Percentiles rank a stretch among this genome's conserved stretches.
These are phyloP conservation scores for Tillandsia fasciculata DNA, from an alignment of 176 grass and related monocot species.

Conservation along the genomic window DNA sequence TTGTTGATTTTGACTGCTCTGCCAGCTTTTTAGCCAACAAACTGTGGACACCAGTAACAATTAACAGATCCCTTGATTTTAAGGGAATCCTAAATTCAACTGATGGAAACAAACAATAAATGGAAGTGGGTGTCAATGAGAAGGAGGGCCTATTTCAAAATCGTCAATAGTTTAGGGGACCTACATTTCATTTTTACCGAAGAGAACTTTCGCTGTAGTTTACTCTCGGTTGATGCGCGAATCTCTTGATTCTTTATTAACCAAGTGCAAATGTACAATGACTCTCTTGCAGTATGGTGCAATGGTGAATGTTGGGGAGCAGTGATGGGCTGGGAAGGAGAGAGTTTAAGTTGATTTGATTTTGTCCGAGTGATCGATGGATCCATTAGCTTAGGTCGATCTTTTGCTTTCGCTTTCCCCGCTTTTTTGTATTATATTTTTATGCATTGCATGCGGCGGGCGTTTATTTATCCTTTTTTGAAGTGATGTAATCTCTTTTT, in stretches of 20 bases:
- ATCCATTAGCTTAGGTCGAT: not conserved
- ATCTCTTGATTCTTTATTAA: not conserved
- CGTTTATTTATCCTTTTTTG: not conserved
- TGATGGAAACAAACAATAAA: no score
- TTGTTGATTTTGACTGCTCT: no score
- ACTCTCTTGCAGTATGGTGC: conserved; percentile 15
- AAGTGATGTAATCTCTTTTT: not conserved
- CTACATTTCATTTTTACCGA: not conserved
- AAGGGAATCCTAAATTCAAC: no score
- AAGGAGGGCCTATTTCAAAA: no score
- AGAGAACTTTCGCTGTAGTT: not conserved
- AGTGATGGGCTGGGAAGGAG: conserved; percentile 14
- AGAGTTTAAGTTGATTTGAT: not conserved
- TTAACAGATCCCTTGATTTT: no score
- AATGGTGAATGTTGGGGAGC: conserved; percentile 14
- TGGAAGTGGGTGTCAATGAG: no score
- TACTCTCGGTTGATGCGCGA: not conserved
- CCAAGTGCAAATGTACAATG: not conserved
- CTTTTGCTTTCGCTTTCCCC: not conserved
- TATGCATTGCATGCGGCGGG: not conserved
- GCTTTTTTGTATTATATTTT: not conserved
- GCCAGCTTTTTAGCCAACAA: no score
- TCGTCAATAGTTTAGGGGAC: no score
- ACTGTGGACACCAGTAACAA: no score
- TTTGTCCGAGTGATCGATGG: not conserved